A percentile compares a stretch with the other conserved stretches of the same genome.
Evolutionary conservation across 2,329 filamentous ascomycete genomes (phyloP).

Genomic region (Sclerotinia glacialis): DNA sequence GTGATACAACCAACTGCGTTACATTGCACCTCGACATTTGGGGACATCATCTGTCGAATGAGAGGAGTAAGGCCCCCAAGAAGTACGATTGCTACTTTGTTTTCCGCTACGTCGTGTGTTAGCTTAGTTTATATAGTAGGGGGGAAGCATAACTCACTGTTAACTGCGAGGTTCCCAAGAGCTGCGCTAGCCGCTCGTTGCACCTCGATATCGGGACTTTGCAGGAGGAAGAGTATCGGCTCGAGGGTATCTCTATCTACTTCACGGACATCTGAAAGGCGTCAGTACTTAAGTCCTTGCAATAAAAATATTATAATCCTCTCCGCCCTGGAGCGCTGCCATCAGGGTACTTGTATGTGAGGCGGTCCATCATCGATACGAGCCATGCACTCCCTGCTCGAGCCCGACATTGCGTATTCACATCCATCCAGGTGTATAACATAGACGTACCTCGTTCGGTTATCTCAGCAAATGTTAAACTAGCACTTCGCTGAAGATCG

Average conservation of each 20-base stretch:
- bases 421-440: slow-evolving; percentile 1
- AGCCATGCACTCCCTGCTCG: neutral
- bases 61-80: slow-evolving; percentile 86
- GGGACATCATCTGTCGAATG: slow-evolving; percentile 97
- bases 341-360: neutral
- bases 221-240: slow-evolving; percentile 90
- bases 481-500: slow-evolving; percentile 93
- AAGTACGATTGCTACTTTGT: slow-evolving; percentile 94
- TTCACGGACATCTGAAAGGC: slow-evolving; percentile 78
- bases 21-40: slow-evolving; percentile 97
- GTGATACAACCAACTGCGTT: slow-evolving; percentile 99
- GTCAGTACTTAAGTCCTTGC: slow-evolving; percentile 26
- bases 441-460: slow-evolving; percentile 81
- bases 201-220: slow-evolving; percentile 94
- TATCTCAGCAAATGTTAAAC: slow-evolving; percentile 97
- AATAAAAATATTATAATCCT: neutral
- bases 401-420: neutral
- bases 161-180: slow-evolving; percentile 92
- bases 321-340: neutral
- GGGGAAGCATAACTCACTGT: slow-evolving; percentile 62
- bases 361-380: neutral
- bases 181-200: slow-evolving; percentile 95
- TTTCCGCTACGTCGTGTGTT: slow-evolving; percentile 69
- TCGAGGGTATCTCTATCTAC: slow-evolving; percentile 94
- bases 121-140: slow-evolving; percentile 38